A percentile compares a stretch with the other conserved stretches of the same genome.
Evolutionary conservation across 345 rosid genomes (phyloP).

Genomic region (Linum trigynum): DNA sequence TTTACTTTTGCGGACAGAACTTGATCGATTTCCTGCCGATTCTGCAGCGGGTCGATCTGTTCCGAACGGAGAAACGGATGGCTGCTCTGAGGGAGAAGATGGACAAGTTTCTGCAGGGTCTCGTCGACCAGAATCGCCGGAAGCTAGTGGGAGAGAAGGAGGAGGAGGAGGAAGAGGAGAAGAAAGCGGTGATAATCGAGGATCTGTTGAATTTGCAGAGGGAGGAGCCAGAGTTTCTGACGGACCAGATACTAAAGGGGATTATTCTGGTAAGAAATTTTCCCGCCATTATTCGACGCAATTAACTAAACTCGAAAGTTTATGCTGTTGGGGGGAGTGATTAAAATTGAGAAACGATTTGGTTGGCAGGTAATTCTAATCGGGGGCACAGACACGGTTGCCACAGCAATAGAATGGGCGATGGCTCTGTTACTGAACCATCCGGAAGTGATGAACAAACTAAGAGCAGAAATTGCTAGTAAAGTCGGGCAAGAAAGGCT

Average conservation of each 20-base stretch:
- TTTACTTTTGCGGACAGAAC: constrained; percentile 3
- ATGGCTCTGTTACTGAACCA: no score
- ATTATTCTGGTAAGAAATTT: constrained; percentile 18
- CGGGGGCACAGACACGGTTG: no score
- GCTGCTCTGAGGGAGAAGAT: constrained; percentile 10
- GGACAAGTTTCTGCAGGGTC: constrained; percentile 23
- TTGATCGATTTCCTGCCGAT: constrained; percentile 26
- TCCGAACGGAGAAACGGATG: constrained; percentile 24
- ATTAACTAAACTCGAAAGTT: no score
- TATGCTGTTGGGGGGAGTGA: no score
- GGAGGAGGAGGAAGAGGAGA: no score
- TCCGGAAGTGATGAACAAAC: no score
- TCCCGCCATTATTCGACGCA: no score
- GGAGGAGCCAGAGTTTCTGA: constrained; percentile 24
- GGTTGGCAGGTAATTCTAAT: no score
- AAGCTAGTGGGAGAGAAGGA: not conserved
- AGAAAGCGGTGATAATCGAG: constrained; percentile 16
- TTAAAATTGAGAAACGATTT: no score
- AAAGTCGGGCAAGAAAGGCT: no score
- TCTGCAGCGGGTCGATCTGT: constrained; percentile 21
- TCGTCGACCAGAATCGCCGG: constrained; percentile 21
- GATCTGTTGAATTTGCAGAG: constrained; percentile 23
- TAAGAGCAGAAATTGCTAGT: no score
- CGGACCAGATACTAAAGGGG: constrained; percentile 23
- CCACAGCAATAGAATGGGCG: no score